Evolutionary conservation across 163 green algal genomes (phyloP), one percentile per base, ranked within the genome.

Genomic region (Chloromonas sp.): DNA sequence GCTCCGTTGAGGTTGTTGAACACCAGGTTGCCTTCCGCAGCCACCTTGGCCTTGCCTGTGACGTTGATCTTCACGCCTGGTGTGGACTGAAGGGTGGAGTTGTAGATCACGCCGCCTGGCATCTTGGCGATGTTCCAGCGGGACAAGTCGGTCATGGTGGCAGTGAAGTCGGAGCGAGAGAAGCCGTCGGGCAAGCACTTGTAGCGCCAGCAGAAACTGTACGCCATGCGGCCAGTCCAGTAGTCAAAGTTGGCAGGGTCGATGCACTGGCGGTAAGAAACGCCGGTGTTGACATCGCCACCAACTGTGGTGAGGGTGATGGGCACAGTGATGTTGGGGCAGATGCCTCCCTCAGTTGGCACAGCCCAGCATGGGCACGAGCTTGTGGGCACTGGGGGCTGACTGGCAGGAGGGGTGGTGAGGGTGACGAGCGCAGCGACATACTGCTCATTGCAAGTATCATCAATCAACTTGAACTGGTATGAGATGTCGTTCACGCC

Each of bases 181-280:
- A 91, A 91, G 0, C 62, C 59, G 74, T 83, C n/a, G 1, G 88
- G 88, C 82, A 91, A 80, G 86, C 88, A 91, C 70, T 71, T 74
- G 82, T 89, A 91, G 36, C 36, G 36, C 88, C 86, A 89, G 86
- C 88, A 91, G 86, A 85, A 91, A 58, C 61, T 85, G 82, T 86
- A 87, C 0, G 88, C 88, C 86, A 91, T 88, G 15, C 70, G 74
- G 14, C 86, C 86, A 0, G 84, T 89, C 8, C 60, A 85, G 11
- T 15, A 81, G 83, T 91, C 86, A 71, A 85, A 91, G 84, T 91
- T 91, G 84, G 88, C 88, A n/a, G 88, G 88, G 84, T 91, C 88
- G 80, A 91, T 89, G 86, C 88, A 89, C 71, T 86, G 79, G 3
- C 57, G 78, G 36, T 81, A 85, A 57, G 81, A 86, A 1, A 84